These are phyloP conservation scores for Scedosporium minutisporum DNA, from an alignment of 2,329 filamentous ascomycete species.

Conservation along the genomic window DNA sequence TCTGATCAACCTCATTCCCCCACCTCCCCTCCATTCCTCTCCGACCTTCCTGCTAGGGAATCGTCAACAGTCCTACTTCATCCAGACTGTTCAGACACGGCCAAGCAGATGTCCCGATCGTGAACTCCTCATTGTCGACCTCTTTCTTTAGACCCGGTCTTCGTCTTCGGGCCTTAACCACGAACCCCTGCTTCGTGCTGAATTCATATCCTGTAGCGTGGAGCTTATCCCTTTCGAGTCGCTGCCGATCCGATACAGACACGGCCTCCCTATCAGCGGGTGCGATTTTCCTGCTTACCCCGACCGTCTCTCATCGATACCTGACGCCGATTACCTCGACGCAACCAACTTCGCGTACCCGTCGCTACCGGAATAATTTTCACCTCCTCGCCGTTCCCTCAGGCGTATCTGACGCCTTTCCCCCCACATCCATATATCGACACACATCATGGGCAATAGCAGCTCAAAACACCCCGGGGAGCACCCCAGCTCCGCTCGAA, in stretches of 20 bases:
- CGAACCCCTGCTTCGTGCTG: background rate
- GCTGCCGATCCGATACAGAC: background rate
- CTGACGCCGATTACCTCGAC: background rate
- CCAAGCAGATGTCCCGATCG: background rate
- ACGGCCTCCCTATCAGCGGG: background rate
- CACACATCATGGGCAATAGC: conserved; percentile 2
- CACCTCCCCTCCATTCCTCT: background rate
- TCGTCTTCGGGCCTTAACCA: background rate
- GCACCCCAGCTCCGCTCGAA: background rate
- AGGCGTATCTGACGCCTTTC: no score
- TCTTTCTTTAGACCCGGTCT: background rate
- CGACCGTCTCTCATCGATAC: background rate
- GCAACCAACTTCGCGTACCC: no score
- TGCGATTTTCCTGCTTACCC: background rate
- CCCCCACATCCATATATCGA: background rate
- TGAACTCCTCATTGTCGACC: background rate
- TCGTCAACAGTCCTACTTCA: background rate
- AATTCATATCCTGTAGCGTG: background rate
- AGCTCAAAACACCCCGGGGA: conserved; percentile 4
- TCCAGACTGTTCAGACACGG: background rate
- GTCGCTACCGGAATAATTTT: no score
- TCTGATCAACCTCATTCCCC: background rate
- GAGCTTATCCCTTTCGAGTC: background rate
- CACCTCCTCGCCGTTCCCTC: no score
- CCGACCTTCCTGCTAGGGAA: background rate